Conservation (phyloP, 257 asterid genomes). For the Mitragyna speciosa region DNA sequence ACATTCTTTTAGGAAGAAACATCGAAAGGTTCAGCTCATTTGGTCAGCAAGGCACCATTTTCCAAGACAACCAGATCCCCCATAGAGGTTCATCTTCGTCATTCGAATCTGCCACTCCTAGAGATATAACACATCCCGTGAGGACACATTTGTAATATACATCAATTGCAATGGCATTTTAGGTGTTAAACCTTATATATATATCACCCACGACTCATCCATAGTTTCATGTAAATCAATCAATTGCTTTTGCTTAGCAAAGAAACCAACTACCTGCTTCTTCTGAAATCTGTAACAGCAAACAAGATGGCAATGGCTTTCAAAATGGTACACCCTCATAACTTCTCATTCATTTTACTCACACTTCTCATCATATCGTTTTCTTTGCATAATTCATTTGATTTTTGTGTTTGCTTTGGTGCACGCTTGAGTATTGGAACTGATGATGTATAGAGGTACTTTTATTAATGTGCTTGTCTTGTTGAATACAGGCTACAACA, state of each 20-base stretch:
- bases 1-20: not conserved
- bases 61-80: conserved; percentile 24
- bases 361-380: not conserved
- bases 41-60: conserved; percentile 9
- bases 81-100: conserved; percentile 24
- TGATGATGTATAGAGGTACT: not conserved
- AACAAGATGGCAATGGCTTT: conserved; percentile 82
- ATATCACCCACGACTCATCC: conserved; percentile 4
- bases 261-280: conserved; percentile 9
- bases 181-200: conserved; percentile 48
- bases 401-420: not conserved
- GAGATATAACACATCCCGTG: not conserved
- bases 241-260: conserved; percentile 22
- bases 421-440: not conserved
- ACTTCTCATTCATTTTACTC: not conserved
- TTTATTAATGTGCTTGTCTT: not conserved
- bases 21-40: not conserved
- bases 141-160: conserved; percentile 42
- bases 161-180: conserved; percentile 42
- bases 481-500: conserved; percentile 53
- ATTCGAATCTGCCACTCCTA: conserved; percentile 8
- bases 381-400: not conserved
- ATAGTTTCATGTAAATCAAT: not conserved
- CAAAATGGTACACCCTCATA: conserved; percentile 60
- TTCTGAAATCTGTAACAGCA: conserved; percentile 5